These are phyloP conservation scores for Schizopora paradoxa DNA, from an alignment of 1,284 basidiomycete genomes.

Conservation along the genomic window DNA sequence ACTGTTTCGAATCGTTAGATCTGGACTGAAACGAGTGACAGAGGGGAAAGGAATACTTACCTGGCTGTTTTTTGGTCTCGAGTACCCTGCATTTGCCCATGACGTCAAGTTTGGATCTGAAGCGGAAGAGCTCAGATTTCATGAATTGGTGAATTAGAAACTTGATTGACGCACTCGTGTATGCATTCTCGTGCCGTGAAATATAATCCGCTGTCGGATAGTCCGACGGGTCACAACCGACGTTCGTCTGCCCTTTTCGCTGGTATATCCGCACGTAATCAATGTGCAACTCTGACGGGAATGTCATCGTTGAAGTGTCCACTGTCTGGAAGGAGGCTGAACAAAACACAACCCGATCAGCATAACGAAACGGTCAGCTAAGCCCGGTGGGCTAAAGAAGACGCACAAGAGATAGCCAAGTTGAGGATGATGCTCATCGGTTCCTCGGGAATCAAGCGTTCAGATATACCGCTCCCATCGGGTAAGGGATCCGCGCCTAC, in stretches of 20 bases:
- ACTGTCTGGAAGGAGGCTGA: slow-evolving; percentile 47
- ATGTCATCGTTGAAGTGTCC: slow-evolving; percentile 35
- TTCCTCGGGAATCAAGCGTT: slow-evolving; percentile 47
- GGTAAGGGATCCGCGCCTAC: slow-evolving; percentile 48
- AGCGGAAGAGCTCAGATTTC: background rate
- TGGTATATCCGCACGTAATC: slow-evolving; percentile 61
- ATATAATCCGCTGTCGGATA: slow-evolving; percentile 54
- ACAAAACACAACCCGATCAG: background rate
- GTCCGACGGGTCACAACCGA: slow-evolving; percentile 49
- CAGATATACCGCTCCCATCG: slow-evolving; percentile 44
- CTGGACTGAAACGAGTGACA: background rate
- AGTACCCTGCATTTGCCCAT: slow-evolving; percentile 18
- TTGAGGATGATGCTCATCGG: slow-evolving; percentile 45
- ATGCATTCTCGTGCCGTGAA: slow-evolving; percentile 22
- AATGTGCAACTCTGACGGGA: slow-evolving; percentile 46
- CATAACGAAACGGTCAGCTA: background rate
- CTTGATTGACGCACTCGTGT: slow-evolving; percentile 15
- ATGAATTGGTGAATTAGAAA: background rate
- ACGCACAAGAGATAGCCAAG: slow-evolving; percentile 36
- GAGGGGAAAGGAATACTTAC: slow-evolving; percentile 8
- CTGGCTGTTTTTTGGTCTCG: slow-evolving; percentile 19
- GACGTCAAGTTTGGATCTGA: slow-evolving; percentile 18
- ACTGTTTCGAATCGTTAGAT: background rate
- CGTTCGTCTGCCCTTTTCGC: slow-evolving; percentile 37
- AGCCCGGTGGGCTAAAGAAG: background rate